These are phyloP conservation scores for Aquilaria yunnanensis DNA, from an alignment of 345 rosid genomes.

Conservation along the genomic window DNA sequence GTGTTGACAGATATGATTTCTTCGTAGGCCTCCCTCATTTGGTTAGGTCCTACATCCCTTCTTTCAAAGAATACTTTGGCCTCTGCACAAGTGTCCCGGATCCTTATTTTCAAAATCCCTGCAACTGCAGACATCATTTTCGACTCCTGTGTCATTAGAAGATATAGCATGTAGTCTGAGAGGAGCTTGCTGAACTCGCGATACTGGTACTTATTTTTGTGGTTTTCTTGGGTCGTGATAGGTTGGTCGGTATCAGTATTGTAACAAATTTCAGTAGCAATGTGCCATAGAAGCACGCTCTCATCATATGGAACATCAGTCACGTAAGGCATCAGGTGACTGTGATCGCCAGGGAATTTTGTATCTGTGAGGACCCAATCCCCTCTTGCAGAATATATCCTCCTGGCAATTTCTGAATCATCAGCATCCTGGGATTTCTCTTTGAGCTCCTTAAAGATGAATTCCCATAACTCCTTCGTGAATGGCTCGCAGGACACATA, in stretches of 20 bases:
- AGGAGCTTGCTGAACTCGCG: constrained; percentile 47
- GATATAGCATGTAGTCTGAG: constrained; percentile 60
- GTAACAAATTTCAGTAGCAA: constrained; percentile 52
- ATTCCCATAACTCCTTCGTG: constrained; percentile 33
- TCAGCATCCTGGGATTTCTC: constrained; percentile 24
- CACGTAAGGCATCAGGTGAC: constrained; percentile 26
- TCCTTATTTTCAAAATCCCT: constrained; percentile 38
- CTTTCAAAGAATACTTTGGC: constrained; percentile 28
- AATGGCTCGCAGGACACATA: constrained; percentile 29
- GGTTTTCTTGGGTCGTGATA: background rate
- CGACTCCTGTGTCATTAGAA: constrained; percentile 41
- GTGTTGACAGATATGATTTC: constrained; percentile 19
- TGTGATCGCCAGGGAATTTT: background rate
- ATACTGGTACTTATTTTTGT: constrained; percentile 7
- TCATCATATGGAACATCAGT: constrained; percentile 28
- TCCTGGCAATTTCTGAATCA: constrained; percentile 26
- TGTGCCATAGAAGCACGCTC: constrained; percentile 43
- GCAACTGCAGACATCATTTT: constrained; percentile 39
- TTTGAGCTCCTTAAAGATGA: constrained; percentile 28
- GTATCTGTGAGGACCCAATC: constrained; percentile 32
- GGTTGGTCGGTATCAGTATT: background rate
- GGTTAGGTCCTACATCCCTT: background rate
- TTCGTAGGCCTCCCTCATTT: constrained; percentile 10
- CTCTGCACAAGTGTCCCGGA: constrained; percentile 39
- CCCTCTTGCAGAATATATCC: constrained; percentile 40